Base-by-base conservation (phyloP, 805 yeast species). In the Metschnikowia peoriensis region DNA sequence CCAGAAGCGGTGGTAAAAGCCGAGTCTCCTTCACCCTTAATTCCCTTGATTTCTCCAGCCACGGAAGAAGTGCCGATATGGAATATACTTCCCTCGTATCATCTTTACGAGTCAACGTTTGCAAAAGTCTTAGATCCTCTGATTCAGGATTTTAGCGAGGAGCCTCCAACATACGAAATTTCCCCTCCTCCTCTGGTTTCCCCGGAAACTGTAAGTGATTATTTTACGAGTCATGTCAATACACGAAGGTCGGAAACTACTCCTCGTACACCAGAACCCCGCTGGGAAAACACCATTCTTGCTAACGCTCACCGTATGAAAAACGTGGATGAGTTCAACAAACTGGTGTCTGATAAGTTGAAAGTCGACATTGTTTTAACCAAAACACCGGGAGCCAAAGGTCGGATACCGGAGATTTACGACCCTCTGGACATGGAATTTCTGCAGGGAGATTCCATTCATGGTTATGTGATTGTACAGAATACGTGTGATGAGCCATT, bases 91-190 rank as follows among this genome's bases (percentile, higher is more conserved):
- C 71, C 71, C 27, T 64, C 68, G 39, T 67, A 67, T 54, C 70
- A 67, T 51, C 64, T 67, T 39, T 64, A 58, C 49, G 71, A 68
- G 54, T 66, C 72, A 15, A 71, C 74, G 4, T 65, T 73, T 41
- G 69, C 75, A 17, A 70, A 69, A 47, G 65, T 62, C 49, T 61
- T 72, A 47, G 65, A 68, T 9, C 75, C 77, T 10, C 61, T 66
- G 15, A 52, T 55, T 0, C 69, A 70, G 34, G 64, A 68, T 43
- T 41, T 58, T 28, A 51, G 66, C 40, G 55, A 62, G 1, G 69
- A 62, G 38, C 76, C 75, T 5, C 78, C 78, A 9, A 51, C 60
- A 9, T 72, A 73, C 57, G 73, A 68, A 49, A 52, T 62, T 37
- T 59, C 68, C 8, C 67, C 75, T 11, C 52, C 53, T 11, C 45